Conservation (phyloP, 2,329 filamentous ascomycete species). For the Penicillium italicum region DNA sequence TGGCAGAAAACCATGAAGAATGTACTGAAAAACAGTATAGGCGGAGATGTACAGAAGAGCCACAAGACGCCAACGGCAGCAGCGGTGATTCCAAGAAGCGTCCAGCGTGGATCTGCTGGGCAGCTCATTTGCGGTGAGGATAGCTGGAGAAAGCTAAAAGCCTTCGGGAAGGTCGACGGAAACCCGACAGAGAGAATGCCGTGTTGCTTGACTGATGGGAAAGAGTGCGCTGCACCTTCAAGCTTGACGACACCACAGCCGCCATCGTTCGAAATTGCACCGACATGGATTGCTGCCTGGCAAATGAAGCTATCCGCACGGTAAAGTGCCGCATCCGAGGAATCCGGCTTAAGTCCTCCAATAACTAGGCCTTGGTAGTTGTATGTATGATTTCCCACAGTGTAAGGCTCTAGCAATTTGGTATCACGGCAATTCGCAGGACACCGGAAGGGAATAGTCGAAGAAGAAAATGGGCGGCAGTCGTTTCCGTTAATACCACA, state of each 20-base stretch:
- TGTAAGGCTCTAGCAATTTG: slow-evolving; percentile 49
- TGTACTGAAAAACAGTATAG: slow-evolving; percentile 77
- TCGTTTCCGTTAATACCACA: slow-evolving; percentile 55
- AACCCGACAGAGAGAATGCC: slow-evolving; percentile 76
- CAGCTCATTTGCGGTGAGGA: slow-evolving; percentile 53
- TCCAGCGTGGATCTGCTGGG: slow-evolving; percentile 77
- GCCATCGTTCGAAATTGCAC: slow-evolving; percentile 68
- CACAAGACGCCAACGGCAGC: slow-evolving; percentile 74
- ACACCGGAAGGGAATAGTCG: slow-evolving; percentile 54
- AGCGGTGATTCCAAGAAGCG: slow-evolving; percentile 74
- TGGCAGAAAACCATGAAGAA: slow-evolving; percentile 86
- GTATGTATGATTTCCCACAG: slow-evolving; percentile 51
- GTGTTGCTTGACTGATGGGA: slow-evolving; percentile 61
- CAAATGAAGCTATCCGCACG: slow-evolving; percentile 88
- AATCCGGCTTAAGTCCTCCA: slow-evolving; percentile 45
- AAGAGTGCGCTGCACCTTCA: slow-evolving; percentile 64
- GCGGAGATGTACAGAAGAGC: slow-evolving; percentile 73
- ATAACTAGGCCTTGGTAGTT: slow-evolving; percentile 53
- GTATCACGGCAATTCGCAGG: slow-evolving; percentile 52
- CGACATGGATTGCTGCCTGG: slow-evolving; percentile 77
- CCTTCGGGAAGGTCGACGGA: slow-evolving; percentile 82
- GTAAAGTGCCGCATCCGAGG: slow-evolving; percentile 58
- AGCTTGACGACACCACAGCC: slow-evolving; percentile 79
- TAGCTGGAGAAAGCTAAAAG: slow-evolving; percentile 72
- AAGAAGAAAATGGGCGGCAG: slow-evolving; percentile 53